Evolutionary conservation across 495 filamentous ascomycete species (phyloP).

Genomic region (Penicillium simplicissimum): DNA sequence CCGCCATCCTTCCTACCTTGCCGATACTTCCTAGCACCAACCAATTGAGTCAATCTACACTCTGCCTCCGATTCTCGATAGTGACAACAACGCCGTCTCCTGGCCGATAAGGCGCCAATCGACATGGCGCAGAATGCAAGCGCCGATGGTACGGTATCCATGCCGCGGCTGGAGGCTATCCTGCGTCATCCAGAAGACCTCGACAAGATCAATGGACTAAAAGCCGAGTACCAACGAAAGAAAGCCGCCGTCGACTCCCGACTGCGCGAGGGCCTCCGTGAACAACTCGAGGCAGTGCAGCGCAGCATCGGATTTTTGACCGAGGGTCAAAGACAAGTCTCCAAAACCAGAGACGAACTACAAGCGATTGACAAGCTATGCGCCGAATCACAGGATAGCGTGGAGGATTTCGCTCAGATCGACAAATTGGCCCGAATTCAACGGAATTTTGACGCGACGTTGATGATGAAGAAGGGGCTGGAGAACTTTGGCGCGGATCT

Average conservation of each 20-base stretch:
- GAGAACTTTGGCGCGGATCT: slow-evolving; percentile 81
- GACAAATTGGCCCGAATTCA: slow-evolving; percentile 92
- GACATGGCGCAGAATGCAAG: slow-evolving; percentile 43
- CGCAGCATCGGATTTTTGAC: slow-evolving; percentile 81
- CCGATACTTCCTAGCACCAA: slow-evolving; percentile 9
- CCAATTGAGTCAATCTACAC: slow-evolving; percentile 11
- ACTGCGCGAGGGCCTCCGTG: slow-evolving; percentile 80
- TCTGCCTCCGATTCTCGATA: slow-evolving; percentile 2
- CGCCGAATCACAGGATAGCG: slow-evolving; percentile 93
- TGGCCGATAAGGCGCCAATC: slow-evolving; percentile 8
- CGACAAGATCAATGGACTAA: slow-evolving; percentile 88
- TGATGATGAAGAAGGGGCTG: slow-evolving; percentile 87
- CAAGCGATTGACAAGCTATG: slow-evolving; percentile 98
- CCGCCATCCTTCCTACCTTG: not conserved
- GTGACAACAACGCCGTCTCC: slow-evolving; percentile 6
- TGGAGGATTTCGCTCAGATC: slow-evolving; percentile 94
- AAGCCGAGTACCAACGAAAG: slow-evolving; percentile 92
- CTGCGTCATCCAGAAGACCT: slow-evolving; percentile 79
- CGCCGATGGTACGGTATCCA: slow-evolving; percentile 43
- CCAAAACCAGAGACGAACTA: slow-evolving; percentile 94
- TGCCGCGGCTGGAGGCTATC: slow-evolving; percentile 52
- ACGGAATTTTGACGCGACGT: slow-evolving; percentile 86
- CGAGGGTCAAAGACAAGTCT: slow-evolving; percentile 84
- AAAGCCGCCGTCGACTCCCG: slow-evolving; percentile 87
- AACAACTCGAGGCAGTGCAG: slow-evolving; percentile 91